Evolutionary conservation across 306 rosid species (phyloP).

Genomic region (Amphicarpaea edgeworthii): DNA sequence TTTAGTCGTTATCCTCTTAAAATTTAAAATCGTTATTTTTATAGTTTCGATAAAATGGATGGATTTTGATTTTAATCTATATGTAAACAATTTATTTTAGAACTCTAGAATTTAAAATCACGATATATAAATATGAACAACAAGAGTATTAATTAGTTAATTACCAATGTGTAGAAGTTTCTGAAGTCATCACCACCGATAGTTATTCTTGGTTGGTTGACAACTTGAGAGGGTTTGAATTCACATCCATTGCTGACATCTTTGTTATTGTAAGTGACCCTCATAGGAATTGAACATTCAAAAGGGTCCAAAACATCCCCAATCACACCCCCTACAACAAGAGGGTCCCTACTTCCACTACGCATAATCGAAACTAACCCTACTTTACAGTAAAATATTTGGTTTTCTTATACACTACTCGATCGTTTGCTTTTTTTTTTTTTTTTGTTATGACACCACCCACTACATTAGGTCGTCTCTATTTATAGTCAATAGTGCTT

Average conservation of each 20-base stretch:
- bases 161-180: slow-evolving; percentile 57
- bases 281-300: slow-evolving; percentile 28
- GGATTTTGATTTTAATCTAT: too few species aligned
- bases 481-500: too few species aligned
- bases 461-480: too few species aligned
- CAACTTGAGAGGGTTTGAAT: slow-evolving; percentile 53
- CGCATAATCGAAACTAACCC: not conserved
- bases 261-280: slow-evolving; percentile 29
- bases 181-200: slow-evolving; percentile 59
- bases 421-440: too few species aligned
- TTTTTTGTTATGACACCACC: too few species aligned
- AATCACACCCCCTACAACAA: slow-evolving; percentile 50
- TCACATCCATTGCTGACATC: slow-evolving; percentile 49
- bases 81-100: too few species aligned
- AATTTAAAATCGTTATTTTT: too few species aligned
- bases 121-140: not conserved
- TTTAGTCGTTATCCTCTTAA: too few species aligned
- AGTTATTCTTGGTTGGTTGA: slow-evolving; percentile 47
- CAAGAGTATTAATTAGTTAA: not conserved
- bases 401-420: too few species aligned
- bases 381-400: too few species aligned
- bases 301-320: slow-evolving; percentile 59
- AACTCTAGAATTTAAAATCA: not conserved
- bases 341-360: slow-evolving; percentile 43
- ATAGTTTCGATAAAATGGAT: too few species aligned